phyloP scores from a whole-genome alignment of 2,329 filamentous ascomycete species.

The Diaporthe citri region DNA sequence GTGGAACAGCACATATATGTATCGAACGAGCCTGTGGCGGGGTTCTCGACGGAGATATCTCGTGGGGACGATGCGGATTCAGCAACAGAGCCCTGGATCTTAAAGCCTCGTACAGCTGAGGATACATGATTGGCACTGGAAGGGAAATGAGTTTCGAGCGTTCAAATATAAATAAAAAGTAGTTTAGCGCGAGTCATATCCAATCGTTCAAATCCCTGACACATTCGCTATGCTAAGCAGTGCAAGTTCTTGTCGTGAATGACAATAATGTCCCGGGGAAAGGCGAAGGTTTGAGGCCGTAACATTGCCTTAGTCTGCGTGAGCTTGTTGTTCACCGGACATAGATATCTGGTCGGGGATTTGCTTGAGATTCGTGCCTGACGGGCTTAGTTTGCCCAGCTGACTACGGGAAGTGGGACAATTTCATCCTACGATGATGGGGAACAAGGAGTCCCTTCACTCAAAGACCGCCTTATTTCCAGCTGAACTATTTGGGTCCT shows the following conservation, averaged over 20 bases:
- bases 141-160: too few relatives aligned
- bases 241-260: neutral
- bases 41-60: neutral
- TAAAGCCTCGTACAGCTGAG: neutral
- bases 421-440: neutral
- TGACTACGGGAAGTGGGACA: slow-evolving; percentile 1
- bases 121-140: neutral
- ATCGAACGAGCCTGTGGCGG: neutral
- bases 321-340: neutral
- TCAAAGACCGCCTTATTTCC: neutral
- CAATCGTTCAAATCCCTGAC: neutral
- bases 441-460: neutral
- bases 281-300: neutral
- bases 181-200: neutral
- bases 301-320: neutral
- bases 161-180: neutral
- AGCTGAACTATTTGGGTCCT: neutral
- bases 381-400: neutral
- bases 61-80: neutral
- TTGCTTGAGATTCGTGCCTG: neutral
- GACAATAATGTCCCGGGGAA: neutral
- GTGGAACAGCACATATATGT: slow-evolving; percentile 19
- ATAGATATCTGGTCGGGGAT: neutral
- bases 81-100: neutral
- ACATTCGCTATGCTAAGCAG: neutral